Evolutionary conservation across 2,329 filamentous ascomycete genomes (phyloP).

Genomic region (Ceratocystis lukuohia): DNA sequence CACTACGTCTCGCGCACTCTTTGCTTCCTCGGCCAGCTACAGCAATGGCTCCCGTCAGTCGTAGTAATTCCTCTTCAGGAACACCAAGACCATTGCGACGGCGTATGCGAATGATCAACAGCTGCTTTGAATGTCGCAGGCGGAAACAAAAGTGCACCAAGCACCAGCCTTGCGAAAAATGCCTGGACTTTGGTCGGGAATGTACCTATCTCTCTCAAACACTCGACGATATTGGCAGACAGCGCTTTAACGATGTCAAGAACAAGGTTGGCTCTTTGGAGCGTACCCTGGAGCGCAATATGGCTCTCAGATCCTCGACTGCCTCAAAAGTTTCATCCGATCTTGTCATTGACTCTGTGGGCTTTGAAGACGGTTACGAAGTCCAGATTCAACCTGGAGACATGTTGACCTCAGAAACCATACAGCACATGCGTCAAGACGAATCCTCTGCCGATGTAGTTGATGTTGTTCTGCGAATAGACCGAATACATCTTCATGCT

Average conservation of each 20-base stretch:
- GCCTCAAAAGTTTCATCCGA: slow-evolving; percentile 23
- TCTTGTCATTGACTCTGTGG: slow-evolving; percentile 36
- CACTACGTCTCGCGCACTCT: not conserved
- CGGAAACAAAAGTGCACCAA: slow-evolving; percentile 72
- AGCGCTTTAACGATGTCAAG: slow-evolving; percentile 62
- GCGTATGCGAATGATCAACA: slow-evolving; percentile 53
- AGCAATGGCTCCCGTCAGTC: not conserved
- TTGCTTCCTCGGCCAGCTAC: not conserved
- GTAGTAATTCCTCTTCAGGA: not conserved
- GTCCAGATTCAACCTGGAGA: slow-evolving; percentile 48
- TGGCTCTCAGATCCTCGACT: slow-evolving; percentile 32
- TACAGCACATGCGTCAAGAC: slow-evolving; percentile 36
- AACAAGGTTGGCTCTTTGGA: slow-evolving; percentile 64
- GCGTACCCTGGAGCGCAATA: slow-evolving; percentile 53
- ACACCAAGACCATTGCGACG: slow-evolving; percentile 34
- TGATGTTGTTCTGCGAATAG: slow-evolving; percentile 58
- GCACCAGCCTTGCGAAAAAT: slow-evolving; percentile 56
- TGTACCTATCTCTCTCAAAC: slow-evolving; percentile 53
- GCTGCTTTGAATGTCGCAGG: slow-evolving; percentile 57
- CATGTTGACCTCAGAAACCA: slow-evolving; percentile 37
- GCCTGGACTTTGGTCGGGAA: slow-evolving; percentile 39
- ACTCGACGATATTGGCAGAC: slow-evolving; percentile 55
- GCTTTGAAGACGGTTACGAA: slow-evolving; percentile 47
- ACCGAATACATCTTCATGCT: slow-evolving; percentile 60
- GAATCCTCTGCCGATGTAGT: slow-evolving; percentile 49